phyloP scores from a whole-genome alignment of 768 basidiomycete species.

The Psilocybe azurescens region DNA sequence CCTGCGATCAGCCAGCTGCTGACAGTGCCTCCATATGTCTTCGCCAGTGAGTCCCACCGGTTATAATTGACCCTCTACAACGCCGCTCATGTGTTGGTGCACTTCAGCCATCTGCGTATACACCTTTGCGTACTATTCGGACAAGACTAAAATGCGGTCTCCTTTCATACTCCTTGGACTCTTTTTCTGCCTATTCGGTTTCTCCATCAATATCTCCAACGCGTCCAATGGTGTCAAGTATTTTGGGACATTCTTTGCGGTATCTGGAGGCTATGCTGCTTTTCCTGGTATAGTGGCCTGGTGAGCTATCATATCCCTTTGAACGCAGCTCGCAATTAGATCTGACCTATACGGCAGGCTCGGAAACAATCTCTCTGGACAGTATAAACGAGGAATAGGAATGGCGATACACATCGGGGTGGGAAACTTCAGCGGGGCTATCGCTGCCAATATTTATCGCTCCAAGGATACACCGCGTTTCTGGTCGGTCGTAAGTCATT shows the following conservation, averaged over 20 bases:
- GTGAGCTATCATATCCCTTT: constrained; percentile 46
- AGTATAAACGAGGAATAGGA: constrained; percentile 72
- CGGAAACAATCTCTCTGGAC: constrained; percentile 68
- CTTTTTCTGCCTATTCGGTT: constrained; percentile 59
- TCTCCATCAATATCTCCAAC: constrained; percentile 65
- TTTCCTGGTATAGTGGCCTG: constrained; percentile 69
- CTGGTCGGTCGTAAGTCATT: constrained; percentile 59
- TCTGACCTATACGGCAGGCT: constrained; percentile 44
- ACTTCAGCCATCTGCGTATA: constrained; percentile 57
- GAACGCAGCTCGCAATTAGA: too few relatives aligned
- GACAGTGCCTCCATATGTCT: constrained; percentile 70
- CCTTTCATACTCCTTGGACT: constrained; percentile 63
- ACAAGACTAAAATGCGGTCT: constrained; percentile 57
- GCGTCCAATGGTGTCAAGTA: constrained; percentile 63
- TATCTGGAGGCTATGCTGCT: constrained; percentile 64
- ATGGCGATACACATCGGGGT: constrained; percentile 75
- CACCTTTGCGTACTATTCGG: constrained; percentile 61
- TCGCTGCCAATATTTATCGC: constrained; percentile 68
- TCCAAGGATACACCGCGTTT: constrained; percentile 63
- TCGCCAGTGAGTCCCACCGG: constrained; percentile 53
- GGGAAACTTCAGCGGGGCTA: constrained; percentile 68
- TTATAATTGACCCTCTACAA: background rate
- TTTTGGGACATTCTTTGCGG: constrained; percentile 73
- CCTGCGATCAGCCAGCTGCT: constrained; percentile 65
- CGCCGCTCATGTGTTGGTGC: background rate